Evolutionary conservation across 2,329 filamentous ascomycete species (phyloP), one percentile per base, ranked within the genome.

Genomic region (Hypocreales sp.): DNA sequence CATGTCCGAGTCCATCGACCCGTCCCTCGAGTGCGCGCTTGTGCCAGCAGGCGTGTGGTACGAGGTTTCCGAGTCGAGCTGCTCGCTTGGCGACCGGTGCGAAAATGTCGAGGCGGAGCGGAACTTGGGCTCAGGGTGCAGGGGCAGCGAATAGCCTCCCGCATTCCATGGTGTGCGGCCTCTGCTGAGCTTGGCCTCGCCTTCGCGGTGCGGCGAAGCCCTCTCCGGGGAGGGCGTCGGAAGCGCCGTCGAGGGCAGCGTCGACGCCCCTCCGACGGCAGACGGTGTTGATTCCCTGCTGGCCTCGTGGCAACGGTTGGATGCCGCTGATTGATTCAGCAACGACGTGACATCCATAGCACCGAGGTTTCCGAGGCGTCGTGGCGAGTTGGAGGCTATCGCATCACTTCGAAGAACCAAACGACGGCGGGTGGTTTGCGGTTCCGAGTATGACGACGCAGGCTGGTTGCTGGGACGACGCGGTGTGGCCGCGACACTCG

Each of bases 111-210:
- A 34, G 22, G 30, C 33, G 20, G 38, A 41, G 12, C 35, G 38
- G 21, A 42, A 35, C 33, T 55, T 58, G 13, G 46, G 45, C 25
- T 60, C 54, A 28, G 54, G 34, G 9, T 53, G 48, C 23, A 56
- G 42, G 5, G 60, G 56, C 14, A 66, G 47, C 15, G 57, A 58
- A 34, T 61, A 66, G 22, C 61, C 61, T 19, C 54, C 56, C 12
- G 56, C 62, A 32, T 63, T 58, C 64, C 64, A 68, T 28, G 62
- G 62, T 21, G 50, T 64, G 30, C 61, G 56, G 17, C 33, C 35
- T 36, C 34, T 42, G 13, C 28, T 35, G 18, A 42, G 34, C 15
- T 31, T 38, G 13, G 31, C 23, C 24, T 40, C 38, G 34, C 31
- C 36, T 15, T 38, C 33, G 17, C 38, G 33, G 14, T 36, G 37